Evolutionary conservation across 2,329 filamentous ascomycete species (phyloP).

Genomic region (Phyllosticta paracitricarpa): DNA sequence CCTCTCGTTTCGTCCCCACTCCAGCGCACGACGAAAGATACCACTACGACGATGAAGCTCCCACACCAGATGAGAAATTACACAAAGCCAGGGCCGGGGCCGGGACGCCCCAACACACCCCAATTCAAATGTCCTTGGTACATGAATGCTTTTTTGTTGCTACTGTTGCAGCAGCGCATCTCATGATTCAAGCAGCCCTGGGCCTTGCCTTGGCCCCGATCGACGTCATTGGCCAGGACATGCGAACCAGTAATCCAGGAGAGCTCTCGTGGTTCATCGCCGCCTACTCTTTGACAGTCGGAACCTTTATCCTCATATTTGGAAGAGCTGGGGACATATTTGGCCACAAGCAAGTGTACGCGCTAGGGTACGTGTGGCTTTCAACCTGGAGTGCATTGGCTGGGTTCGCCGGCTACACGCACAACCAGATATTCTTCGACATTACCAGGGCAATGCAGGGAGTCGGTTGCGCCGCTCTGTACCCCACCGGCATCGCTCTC

Average conservation of each 20-base stretch:
- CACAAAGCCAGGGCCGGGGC: neutral
- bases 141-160: slow-evolving; percentile 21
- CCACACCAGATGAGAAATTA: neutral
- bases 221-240: slow-evolving; percentile 36
- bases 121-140: slow-evolving; percentile 14
- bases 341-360: slow-evolving; percentile 33
- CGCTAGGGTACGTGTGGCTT: slow-evolving; percentile 31
- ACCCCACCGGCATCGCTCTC: slow-evolving; percentile 30
- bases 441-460: slow-evolving; percentile 32
- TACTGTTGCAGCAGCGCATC: slow-evolving; percentile 20
- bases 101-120: neutral
- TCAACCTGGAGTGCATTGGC: slow-evolving; percentile 32
- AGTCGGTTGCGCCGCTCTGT: slow-evolving; percentile 26
- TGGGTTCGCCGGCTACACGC: slow-evolving; percentile 28
- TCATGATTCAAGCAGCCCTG: slow-evolving; percentile 21
- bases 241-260: slow-evolving; percentile 32
- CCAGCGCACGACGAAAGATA: neutral
- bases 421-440: slow-evolving; percentile 22
- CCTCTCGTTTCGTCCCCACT: neutral
- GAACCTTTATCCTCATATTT: slow-evolving; percentile 36
- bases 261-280: slow-evolving; percentile 36
- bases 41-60: neutral
- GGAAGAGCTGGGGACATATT: slow-evolving; percentile 36
- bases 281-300: slow-evolving; percentile 34
- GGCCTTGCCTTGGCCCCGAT: slow-evolving; percentile 30